These are phyloP conservation scores for Exophiala alcalophila DNA, from an alignment of 2,329 filamentous ascomycete species.

Conservation along the genomic window DNA sequence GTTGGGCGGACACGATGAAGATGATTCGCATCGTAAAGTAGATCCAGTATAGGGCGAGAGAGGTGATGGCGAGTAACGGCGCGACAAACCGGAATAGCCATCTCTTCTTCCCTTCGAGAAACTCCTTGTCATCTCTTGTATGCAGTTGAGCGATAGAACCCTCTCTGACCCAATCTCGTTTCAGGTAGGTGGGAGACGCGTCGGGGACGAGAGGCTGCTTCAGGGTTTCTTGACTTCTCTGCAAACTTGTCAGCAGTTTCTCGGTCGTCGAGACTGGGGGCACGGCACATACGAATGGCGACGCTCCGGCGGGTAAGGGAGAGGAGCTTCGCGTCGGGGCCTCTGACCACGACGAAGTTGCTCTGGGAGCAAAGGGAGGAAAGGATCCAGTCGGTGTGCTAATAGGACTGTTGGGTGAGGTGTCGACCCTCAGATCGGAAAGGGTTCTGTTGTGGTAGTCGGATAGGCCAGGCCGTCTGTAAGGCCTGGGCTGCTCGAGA, in stretches of 20 bases:
- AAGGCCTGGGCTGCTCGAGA: conserved; percentile 5
- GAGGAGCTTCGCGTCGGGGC: conserved; percentile 29
- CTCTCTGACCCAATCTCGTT: conserved; percentile 39
- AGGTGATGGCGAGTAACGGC: conserved; percentile 37
- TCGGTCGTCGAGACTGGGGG: conserved; percentile 3
- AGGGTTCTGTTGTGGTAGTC: conserved; percentile 22
- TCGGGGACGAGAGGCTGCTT: conserved; percentile 36
- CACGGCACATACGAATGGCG: conserved; percentile 33
- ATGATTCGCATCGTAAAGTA: conserved; percentile 54
- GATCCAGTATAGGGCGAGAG: conserved; percentile 38
- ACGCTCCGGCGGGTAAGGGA: conserved; percentile 33
- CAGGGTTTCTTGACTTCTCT: conserved; percentile 37
- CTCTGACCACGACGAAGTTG: conserved; percentile 21
- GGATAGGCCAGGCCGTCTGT: conserved; percentile 10
- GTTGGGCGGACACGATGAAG: conserved; percentile 54
- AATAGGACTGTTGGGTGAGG: conserved; percentile 15
- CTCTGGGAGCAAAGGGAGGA: conserved; percentile 23
- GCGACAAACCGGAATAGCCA: conserved; percentile 35
- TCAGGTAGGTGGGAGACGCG: conserved; percentile 31
- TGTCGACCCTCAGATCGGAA: conserved; percentile 23
- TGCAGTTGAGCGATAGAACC: conserved; percentile 39
- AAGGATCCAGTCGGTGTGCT: conserved; percentile 10
- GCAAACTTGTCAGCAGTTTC: conserved; percentile 28
- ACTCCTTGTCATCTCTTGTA: conserved; percentile 39
- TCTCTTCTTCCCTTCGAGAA: conserved; percentile 40